Evolutionary conservation across 2,329 filamentous ascomycete species (phyloP).

Genomic region (Diaporthe citri): DNA sequence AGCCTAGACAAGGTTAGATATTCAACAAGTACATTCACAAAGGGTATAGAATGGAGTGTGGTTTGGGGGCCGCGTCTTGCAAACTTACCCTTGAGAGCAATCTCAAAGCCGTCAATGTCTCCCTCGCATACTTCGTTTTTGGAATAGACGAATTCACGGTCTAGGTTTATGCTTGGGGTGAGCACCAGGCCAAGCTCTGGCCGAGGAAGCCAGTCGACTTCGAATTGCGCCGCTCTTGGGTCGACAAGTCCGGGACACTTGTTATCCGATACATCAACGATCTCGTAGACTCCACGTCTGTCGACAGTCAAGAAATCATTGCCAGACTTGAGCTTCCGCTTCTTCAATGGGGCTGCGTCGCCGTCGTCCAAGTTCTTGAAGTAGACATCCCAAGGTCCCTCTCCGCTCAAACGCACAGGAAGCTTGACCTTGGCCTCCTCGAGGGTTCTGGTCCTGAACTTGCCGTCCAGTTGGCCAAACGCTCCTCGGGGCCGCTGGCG

Average conservation of each 20-base stretch:
- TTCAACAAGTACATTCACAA: not conserved
- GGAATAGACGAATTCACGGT: constrained; percentile 66
- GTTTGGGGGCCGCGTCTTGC: not conserved
- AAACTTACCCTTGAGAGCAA: constrained; percentile 78
- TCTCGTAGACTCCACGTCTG: constrained; percentile 81
- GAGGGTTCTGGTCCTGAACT: constrained; percentile 79
- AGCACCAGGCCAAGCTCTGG: constrained; percentile 78
- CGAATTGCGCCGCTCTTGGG: constrained; percentile 77
- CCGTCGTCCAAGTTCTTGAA: constrained; percentile 77
- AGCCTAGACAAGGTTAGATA: constrained; percentile 64
- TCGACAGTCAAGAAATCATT: constrained; percentile 79
- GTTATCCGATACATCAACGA: constrained; percentile 81
- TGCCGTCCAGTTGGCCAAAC: constrained; percentile 89
- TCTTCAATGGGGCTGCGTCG: constrained; percentile 56
- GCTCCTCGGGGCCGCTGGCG: constrained; percentile 88
- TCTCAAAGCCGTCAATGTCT: constrained; percentile 89
- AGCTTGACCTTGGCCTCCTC: constrained; percentile 81
- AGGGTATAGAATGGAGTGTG: not conserved
- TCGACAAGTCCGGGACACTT: constrained; percentile 88
- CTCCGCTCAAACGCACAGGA: constrained; percentile 87
- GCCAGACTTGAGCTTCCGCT: constrained; percentile 62
- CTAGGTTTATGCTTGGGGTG: constrained; percentile 70
- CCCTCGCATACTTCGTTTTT: constrained; percentile 94
- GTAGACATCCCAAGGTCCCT: constrained; percentile 84
- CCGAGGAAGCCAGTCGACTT: constrained; percentile 86